Conservation (phyloP, 495 filamentous ascomycete species). For the Penicillium malachiteum region DNA sequence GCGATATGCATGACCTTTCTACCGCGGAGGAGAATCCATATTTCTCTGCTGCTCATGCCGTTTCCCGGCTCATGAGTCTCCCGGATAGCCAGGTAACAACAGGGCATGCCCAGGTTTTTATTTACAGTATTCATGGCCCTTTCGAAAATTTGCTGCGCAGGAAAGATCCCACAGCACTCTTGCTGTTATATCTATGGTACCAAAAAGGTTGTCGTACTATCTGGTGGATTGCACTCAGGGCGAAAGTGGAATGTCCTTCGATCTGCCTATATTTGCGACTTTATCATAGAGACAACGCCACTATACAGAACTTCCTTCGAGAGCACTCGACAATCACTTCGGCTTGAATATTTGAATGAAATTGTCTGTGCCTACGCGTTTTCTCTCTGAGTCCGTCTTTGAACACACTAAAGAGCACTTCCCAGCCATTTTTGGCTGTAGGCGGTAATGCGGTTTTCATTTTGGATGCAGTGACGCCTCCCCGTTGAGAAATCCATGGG, state of each 20-base stretch:
- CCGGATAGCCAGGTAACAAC: conserved; percentile 27
- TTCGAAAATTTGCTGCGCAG: conserved; percentile 33
- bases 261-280: conserved; percentile 40
- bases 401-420: too few relatives aligned
- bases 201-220: conserved; percentile 33
- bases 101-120: conserved; percentile 26
- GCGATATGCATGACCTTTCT: conserved; percentile 32
- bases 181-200: conserved; percentile 51
- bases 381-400: too few relatives aligned
- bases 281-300: conserved; percentile 22
- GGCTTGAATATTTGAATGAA: too few relatives aligned
- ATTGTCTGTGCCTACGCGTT: too few relatives aligned
- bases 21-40: conserved; percentile 39
- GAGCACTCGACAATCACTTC: neutral
- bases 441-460: too few relatives aligned
- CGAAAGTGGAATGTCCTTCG: conserved; percentile 42
- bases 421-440: too few relatives aligned
- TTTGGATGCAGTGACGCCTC: too few relatives aligned
- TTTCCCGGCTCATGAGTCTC: conserved; percentile 29
- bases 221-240: conserved; percentile 46
- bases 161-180: conserved; percentile 41
- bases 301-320: conserved; percentile 29
- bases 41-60: conserved; percentile 34
- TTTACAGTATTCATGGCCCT: conserved; percentile 19
- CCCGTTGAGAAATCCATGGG: too few relatives aligned